Conservation (phyloP, 148 eudicot genomes). For the Arbutus unedo region DNA sequence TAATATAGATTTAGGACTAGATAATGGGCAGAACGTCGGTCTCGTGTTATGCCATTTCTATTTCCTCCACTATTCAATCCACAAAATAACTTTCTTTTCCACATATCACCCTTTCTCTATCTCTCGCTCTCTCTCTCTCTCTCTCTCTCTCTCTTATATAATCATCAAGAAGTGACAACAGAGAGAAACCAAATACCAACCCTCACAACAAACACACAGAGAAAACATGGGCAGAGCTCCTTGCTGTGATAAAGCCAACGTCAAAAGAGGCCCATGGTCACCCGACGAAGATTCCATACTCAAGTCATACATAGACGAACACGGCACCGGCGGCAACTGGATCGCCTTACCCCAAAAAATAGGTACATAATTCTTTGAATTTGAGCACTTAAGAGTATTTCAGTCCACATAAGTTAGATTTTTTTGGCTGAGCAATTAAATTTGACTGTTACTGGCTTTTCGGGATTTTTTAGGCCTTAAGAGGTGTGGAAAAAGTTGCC, state of each 20-base stretch:
- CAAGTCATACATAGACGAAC: constrained; percentile 33
- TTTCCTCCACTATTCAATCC: constrained; percentile 31
- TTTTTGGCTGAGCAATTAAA: too few relatives aligned
- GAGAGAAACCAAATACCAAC: constrained; percentile 17
- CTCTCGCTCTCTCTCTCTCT: constrained; percentile 26
- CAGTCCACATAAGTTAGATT: too few relatives aligned
- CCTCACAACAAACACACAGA: background rate
- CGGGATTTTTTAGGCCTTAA: constrained; percentile 48
- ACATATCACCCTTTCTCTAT: constrained; percentile 28
- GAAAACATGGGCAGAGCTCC: constrained; percentile 42
- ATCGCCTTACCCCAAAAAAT: constrained; percentile 39
- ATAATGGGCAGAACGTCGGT: constrained; percentile 48
- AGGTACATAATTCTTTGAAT: constrained; percentile 14
- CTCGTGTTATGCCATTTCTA: constrained; percentile 49
- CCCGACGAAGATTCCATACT: constrained; percentile 40
- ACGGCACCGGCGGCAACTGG: constrained; percentile 42
- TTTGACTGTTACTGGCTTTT: background rate
- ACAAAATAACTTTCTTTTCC: constrained; percentile 29
- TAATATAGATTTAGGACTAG: constrained; percentile 50
- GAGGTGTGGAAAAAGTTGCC: constrained; percentile 55
- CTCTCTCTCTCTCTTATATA: constrained; percentile 24
- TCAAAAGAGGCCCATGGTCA: constrained; percentile 47
- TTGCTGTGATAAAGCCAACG: constrained; percentile 43
- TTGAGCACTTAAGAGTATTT: background rate
- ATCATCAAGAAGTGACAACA: constrained; percentile 11